phyloP scores from a whole-genome alignment of 768 basidiomycete genomes.

The Mycena rebaudengoi region DNA sequence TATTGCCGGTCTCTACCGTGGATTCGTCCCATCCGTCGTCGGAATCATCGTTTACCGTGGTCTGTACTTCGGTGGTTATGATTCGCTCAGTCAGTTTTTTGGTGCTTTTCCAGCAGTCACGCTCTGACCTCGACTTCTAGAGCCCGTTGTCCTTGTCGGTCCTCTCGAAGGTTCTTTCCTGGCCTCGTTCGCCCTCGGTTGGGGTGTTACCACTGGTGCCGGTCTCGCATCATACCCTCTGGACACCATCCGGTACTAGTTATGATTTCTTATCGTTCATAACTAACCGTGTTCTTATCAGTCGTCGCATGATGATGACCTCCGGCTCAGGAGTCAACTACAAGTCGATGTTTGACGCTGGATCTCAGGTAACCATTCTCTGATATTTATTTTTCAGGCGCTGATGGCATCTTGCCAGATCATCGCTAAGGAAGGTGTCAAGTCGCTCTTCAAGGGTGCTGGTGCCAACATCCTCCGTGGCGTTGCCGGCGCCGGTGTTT shows the following conservation, averaged over 20 bases:
- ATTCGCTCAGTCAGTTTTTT: constrained; percentile 80
- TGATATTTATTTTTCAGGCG: background rate
- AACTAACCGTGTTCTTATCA: constrained; percentile 48
- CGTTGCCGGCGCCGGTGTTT: constrained; percentile 99
- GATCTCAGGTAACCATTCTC: constrained; percentile 61
- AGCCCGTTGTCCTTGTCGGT: constrained; percentile 97
- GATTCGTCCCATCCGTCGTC: constrained; percentile 98
- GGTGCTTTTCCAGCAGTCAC: background rate
- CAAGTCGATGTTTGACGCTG: constrained; percentile 99
- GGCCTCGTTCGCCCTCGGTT: constrained; percentile 96
- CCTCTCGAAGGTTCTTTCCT: constrained; percentile 95
- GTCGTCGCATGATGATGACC: constrained; percentile 99
- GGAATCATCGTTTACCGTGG: constrained; percentile 99
- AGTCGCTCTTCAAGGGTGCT: constrained; percentile 74
- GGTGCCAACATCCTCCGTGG: constrained; percentile 97
- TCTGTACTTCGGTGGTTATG: constrained; percentile 98
- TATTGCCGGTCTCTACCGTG: constrained; percentile 99
- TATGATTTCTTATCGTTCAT: background rate
- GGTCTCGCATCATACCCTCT: constrained; percentile 98
- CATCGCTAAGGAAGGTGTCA: constrained; percentile 92
- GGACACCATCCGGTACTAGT: constrained; percentile 85
- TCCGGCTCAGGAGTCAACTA: constrained; percentile 96
- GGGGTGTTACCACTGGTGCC: constrained; percentile 99
- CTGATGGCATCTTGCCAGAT: constrained; percentile 52
- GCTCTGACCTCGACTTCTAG: constrained; percentile 48